A percentile compares a stretch with the other conserved stretches of the same genome.
Evolutionary conservation across 1,284 basidiomycete species (phyloP).

Genomic region (Blastosporella zonata): DNA sequence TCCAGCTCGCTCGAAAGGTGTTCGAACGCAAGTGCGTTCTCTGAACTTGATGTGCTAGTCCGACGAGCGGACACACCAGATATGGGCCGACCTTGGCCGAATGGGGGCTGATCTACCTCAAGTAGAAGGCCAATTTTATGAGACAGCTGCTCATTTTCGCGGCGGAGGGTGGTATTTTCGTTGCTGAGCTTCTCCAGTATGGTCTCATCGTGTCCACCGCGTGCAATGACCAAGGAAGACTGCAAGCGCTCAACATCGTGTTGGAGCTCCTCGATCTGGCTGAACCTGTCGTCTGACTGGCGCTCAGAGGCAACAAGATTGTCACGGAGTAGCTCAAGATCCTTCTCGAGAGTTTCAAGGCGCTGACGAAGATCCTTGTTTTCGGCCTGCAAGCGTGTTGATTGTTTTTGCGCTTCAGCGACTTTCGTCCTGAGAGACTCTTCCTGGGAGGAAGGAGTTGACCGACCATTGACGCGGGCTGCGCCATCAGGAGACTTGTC

Average conservation of each 20-base stretch:
- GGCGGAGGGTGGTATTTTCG: slow-evolving; percentile 74
- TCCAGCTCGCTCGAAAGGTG: slow-evolving; percentile 75
- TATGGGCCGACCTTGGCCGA: slow-evolving; percentile 57
- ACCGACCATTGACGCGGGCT: slow-evolving; percentile 71
- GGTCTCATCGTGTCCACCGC: slow-evolving; percentile 70
- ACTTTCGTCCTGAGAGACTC: slow-evolving; percentile 68
- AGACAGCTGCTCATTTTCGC: slow-evolving; percentile 81
- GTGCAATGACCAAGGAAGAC: slow-evolving; percentile 71
- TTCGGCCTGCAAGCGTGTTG: slow-evolving; percentile 64
- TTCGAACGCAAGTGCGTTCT: slow-evolving; percentile 72
- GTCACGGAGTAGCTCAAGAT: slow-evolving; percentile 70
- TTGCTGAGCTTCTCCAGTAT: slow-evolving; percentile 71
- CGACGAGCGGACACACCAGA: slow-evolving; percentile 63
- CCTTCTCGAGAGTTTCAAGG: slow-evolving; percentile 72
- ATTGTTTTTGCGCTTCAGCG: slow-evolving; percentile 68
- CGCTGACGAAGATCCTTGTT: slow-evolving; percentile 77
- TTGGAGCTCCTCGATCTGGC: slow-evolving; percentile 75
- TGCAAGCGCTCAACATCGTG: slow-evolving; percentile 79
- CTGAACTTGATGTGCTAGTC: slow-evolving; percentile 76
- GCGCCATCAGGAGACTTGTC: slow-evolving; percentile 55
- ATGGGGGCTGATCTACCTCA: slow-evolving; percentile 76
- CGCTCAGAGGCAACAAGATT: slow-evolving; percentile 69
- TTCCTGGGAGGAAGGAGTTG: slow-evolving; percentile 76
- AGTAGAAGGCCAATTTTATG: slow-evolving; percentile 85
- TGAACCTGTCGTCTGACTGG: slow-evolving; percentile 73